These are phyloP conservation scores for Elongisporangium senticosum DNA, from an alignment of 352 stramenopile species.

Conservation along the genomic window DNA sequence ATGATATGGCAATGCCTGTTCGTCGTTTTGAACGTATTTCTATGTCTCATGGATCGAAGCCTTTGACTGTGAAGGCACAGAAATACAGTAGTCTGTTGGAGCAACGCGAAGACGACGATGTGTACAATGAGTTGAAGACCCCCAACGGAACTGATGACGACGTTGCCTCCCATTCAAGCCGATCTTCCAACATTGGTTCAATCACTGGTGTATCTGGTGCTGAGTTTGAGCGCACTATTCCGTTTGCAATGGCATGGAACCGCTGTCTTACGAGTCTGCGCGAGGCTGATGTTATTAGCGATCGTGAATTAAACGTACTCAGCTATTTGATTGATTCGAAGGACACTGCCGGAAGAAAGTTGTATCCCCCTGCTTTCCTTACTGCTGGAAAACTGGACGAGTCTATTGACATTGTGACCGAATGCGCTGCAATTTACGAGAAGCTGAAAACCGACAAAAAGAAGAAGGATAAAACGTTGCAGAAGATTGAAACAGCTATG, in stretches of 20 bases:
- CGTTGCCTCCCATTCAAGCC: slow-evolving; percentile 33
- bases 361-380: slow-evolving; percentile 77
- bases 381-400: slow-evolving; percentile 80
- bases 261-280: slow-evolving; percentile 65
- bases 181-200: slow-evolving; percentile 56
- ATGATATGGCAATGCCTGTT: slow-evolving; percentile 48
- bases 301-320: slow-evolving; percentile 76
- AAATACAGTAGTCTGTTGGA: slow-evolving; percentile 75
- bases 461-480: slow-evolving; percentile 81
- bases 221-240: slow-evolving; percentile 78
- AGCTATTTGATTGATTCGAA: slow-evolving; percentile 84
- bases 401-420: slow-evolving; percentile 80
- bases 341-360: slow-evolving; percentile 52
- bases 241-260: slow-evolving; percentile 85
- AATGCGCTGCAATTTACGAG: slow-evolving; percentile 73
- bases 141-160: slow-evolving; percentile 62
- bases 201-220: slow-evolving; percentile 71
- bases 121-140: slow-evolving; percentile 58
- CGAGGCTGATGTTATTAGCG: slow-evolving; percentile 72
- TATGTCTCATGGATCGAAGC: slow-evolving; percentile 71
- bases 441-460: slow-evolving; percentile 82
- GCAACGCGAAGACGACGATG: slow-evolving; percentile 40
- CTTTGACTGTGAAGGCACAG: slow-evolving; percentile 75
- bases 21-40: slow-evolving; percentile 79
- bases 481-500: slow-evolving; percentile 84